These are phyloP conservation scores for Talaromyces sp. DNA, from an alignment of 2,329 filamentous ascomycete species.

Conservation along the genomic window DNA sequence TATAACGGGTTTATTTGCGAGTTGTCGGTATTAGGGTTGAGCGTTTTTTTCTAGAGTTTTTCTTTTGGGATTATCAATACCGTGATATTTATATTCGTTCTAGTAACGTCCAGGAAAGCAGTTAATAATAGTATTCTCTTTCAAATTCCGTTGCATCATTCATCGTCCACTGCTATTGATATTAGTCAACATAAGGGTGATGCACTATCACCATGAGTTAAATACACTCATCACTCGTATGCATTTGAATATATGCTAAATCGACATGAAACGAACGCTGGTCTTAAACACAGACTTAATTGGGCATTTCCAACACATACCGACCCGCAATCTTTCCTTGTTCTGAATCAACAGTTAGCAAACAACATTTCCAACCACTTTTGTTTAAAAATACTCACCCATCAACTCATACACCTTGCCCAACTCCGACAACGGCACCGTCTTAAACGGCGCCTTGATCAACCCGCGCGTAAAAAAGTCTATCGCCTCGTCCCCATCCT, in stretches of 20 bases:
- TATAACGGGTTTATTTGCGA: not conserved
- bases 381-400: slow-evolving; percentile 29
- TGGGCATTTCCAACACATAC: slow-evolving; percentile 41
- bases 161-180: not conserved
- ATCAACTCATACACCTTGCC: slow-evolving; percentile 74
- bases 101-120: not conserved
- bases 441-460: slow-evolving; percentile 84
- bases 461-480: slow-evolving; percentile 82
- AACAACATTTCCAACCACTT: not conserved
- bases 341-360: slow-evolving; percentile 21
- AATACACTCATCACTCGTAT: not conserved
- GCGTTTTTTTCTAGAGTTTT: not conserved
- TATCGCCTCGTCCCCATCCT: slow-evolving; percentile 80
- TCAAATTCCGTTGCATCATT: not conserved
- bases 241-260: not conserved
- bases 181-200: not conserved
- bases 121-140: not conserved
- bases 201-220: not conserved
- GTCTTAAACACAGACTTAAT: slow-evolving; percentile 18
- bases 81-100: not conserved
- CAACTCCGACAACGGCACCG: slow-evolving; percentile 72
- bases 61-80: not conserved
- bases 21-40: not conserved
- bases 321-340: slow-evolving; percentile 38
- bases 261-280: not conserved